Conservation (phyloP, 2,329 filamentous ascomycete genomes). For the Fusarium sp. region DNA sequence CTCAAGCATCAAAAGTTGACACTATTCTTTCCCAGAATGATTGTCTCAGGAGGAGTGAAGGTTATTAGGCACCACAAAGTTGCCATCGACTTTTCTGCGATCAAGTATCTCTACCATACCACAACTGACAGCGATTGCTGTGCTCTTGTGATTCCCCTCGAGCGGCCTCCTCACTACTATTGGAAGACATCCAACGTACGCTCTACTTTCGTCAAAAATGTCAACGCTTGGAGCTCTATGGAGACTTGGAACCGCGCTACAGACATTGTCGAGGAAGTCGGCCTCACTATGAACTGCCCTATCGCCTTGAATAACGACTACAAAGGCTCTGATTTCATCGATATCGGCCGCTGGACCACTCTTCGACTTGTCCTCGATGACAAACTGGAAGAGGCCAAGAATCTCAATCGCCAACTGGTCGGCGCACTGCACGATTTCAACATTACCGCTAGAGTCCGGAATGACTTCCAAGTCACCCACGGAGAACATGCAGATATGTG, state of each 20-base stretch:
- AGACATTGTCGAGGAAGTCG: conserved; percentile 54
- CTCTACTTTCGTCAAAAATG: conserved; percentile 49
- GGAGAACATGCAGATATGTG: conserved; percentile 44
- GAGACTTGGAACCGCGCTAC: conserved; percentile 63
- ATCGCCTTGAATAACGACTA: conserved; percentile 54
- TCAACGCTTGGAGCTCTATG: conserved; percentile 52
- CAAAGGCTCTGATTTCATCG: conserved; percentile 53
- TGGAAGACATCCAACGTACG: conserved; percentile 50
- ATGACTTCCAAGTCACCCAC: conserved; percentile 56
- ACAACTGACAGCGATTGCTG: conserved; percentile 45
- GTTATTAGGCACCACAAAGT: conserved; percentile 53
- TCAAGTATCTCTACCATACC: conserved; percentile 57
- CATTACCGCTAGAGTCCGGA: conserved; percentile 60
- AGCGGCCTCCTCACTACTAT: conserved; percentile 61
- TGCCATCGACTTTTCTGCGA: conserved; percentile 57
- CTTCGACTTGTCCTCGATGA: conserved; percentile 59
- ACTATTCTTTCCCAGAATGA: conserved; percentile 47
- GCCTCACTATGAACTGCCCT: conserved; percentile 49
- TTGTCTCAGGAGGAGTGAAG: conserved; percentile 20
- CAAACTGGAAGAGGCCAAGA: conserved; percentile 37
- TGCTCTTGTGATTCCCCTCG: conserved; percentile 60
- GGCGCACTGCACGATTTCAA: conserved; percentile 77
- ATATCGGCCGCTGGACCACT: conserved; percentile 68
- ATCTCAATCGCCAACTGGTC: conserved; percentile 58
- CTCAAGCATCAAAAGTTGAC: conserved; percentile 45